phyloP scores from a whole-genome alignment of 352 stramenopile genomes.

The Achlya hypogyna region DNA sequence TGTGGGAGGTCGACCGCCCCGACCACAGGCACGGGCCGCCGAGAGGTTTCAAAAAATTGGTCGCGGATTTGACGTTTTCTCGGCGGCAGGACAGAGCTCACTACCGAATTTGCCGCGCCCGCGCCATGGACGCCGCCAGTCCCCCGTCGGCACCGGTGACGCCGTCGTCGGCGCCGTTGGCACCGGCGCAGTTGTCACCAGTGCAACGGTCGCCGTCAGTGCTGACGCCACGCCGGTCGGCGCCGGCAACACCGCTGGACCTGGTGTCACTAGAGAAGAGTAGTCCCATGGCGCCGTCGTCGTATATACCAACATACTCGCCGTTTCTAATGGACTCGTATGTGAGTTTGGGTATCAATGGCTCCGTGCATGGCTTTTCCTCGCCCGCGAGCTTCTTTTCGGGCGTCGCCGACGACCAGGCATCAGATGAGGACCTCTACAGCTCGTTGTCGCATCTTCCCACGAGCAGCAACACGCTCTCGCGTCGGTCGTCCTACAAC shows the following conservation, averaged over 20 bases:
- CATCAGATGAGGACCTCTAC: slow-evolving; percentile 14
- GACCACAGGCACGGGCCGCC: not conserved
- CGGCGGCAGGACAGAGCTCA: not conserved
- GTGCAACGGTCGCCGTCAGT: no score
- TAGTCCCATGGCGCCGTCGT: no score
- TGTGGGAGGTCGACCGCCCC: not conserved
- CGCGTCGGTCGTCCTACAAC: not conserved
- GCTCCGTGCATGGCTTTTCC: not conserved
- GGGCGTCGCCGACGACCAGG: slow-evolving; percentile 1
- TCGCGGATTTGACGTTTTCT: no score
- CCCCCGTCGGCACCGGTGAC: no score
- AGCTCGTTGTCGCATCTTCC: slow-evolving; percentile 21
- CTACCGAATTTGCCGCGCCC: not conserved
- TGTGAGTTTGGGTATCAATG: slow-evolving; percentile 8
- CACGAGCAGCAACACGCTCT: not conserved
- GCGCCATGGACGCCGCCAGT: not conserved
- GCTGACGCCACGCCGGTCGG: no score
- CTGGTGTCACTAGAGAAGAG: no score
- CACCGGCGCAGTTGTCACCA: no score
- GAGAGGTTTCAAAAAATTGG: not conserved
- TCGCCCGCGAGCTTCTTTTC: slow-evolving; percentile 17
- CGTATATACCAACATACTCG: slow-evolving; percentile 13
- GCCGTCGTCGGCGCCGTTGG: no score
- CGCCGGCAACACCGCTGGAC: no score
- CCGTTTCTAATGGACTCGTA: slow-evolving; percentile 21